Base-by-base conservation (phyloP, 768 basidiomycete species). In the Flagelloscypha sp. region DNA sequence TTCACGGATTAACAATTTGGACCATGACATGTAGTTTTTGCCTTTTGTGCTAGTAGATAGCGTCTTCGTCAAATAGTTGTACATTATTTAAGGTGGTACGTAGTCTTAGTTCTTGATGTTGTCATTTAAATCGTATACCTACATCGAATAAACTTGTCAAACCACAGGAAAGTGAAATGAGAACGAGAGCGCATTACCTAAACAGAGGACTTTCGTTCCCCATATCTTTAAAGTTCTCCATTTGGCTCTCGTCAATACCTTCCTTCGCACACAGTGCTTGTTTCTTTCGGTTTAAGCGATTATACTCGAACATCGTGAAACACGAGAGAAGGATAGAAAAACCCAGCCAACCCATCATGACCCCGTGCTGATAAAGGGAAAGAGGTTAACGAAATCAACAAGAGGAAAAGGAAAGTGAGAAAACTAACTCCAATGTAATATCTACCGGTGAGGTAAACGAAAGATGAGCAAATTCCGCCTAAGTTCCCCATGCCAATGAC, bases 181-280 rank as follows among this genome's bases (percentile, higher is more conserved):
- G 10, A 21, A 35, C 18, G 53, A 59, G 16, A 33, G 38, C 6
- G 38, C 21, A 13, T 34, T 32, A 70, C 69, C 71, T 65, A 58
- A 72, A 78, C 24, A 79, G 54, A 27, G 76, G 76, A 37, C 70
- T 74, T 24, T 65, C 55, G 40, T 71, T 70, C 5, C 72, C 76
- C 53, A 76, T 55, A 5, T 72, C 52, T 24, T 48, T 54, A 44
- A 68, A 76, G 27, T 71, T 62, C 5, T 58, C 57, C 33, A 45
- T 52, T 29, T 50, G 55, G 29, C 52, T 58, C 9, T 59, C 55
- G 6, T 61, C 59, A 33, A 79, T 69, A 3, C 62, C 62, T 35
- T 65, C 60, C 4, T 55, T 53, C 5, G 50, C 50, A 42, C 75
- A 77, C 8, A 53, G 43, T 8, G 56, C 63, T 28, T 65, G 63